Evolutionary conservation across 78 protist species (phyloP), one percentile per base, ranked within the genome.

Genomic region (Dictyostelium purpureum): DNA sequence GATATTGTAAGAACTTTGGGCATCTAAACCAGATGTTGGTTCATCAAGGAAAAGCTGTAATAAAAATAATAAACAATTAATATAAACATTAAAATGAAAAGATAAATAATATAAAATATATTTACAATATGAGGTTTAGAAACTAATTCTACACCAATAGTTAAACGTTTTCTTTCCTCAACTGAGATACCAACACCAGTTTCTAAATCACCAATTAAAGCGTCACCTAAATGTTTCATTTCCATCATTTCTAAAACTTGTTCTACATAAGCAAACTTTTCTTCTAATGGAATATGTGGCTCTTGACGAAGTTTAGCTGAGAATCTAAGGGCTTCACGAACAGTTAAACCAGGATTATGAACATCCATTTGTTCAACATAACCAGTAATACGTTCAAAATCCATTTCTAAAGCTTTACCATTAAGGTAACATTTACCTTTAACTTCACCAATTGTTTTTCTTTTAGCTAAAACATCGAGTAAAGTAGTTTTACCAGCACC

Each of bases 401-500:
- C 87, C 42, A 87, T 66, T 35, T 19, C 69, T 47, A 78, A 54
- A 1, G 89, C 89, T 59, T 59, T 76, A 18, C 97, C 96, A 81
- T 96, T 96, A 2, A 96, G 35, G 2, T 33, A 21, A 37, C 83
- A 51, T 1, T 38, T 59, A 26, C 97, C 97, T 76, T 88, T 77
- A 21, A 93, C 42, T 11, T 31, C 80, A 12, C 97, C 97, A 12
- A 61, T 82, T 4, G 90, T 82, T 92, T 96, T 93, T 49, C 97
- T 70, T 35, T 78, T 59, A 10, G 97, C 97, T 35, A 97, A 80
- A 14, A 95, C 92, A 83, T 95, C 96, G 2, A 96, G 76, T 69
- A 96, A 28, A 2, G 98, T 96, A 19, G 95, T 93, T 85, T 97
- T 96, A 43, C 97, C 97, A 19, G 90, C 90, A 65, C 90, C 90